Conservation (phyloP, 2,329 filamentous ascomycete species). For the Dryadomyces quercivorus region DNA sequence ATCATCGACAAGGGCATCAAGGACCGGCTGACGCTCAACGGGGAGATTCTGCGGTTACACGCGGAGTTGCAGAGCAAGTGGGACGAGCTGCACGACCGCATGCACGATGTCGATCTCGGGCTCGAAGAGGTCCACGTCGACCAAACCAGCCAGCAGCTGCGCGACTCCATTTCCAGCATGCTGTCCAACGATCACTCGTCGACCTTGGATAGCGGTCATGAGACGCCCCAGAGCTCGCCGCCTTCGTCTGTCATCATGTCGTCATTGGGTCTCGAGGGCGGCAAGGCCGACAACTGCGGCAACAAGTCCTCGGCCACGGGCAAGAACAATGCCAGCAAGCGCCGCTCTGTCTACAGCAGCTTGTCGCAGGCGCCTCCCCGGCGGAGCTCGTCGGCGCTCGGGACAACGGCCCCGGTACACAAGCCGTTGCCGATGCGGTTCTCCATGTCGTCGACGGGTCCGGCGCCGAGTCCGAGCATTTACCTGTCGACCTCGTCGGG, state of each 20-base stretch:
- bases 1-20: slow-evolving; percentile 95
- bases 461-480: not conserved
- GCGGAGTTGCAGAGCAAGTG: slow-evolving; percentile 77
- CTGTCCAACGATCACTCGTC: slow-evolving; percentile 66
- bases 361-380: slow-evolving; percentile 32
- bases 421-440: slow-evolving; percentile 26
- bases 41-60: slow-evolving; percentile 80
- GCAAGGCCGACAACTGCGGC: not conserved
- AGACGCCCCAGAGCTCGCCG: slow-evolving; percentile 57
- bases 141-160: slow-evolving; percentile 56
- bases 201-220: slow-evolving; percentile 53
- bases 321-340: slow-evolving; percentile 27
- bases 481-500: not conserved
- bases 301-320: not conserved
- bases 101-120: slow-evolving; percentile 61
- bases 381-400: slow-evolving; percentile 29
- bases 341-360: slow-evolving; percentile 35
- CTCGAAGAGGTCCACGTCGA: slow-evolving; percentile 59
- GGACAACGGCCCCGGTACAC: slow-evolving; percentile 27
- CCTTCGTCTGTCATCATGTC: slow-evolving; percentile 51
- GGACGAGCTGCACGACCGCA: slow-evolving; percentile 62
- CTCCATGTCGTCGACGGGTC: slow-evolving; percentile 1
- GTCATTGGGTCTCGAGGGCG: slow-evolving; percentile 30
- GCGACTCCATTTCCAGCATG: slow-evolving; percentile 89
- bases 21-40: slow-evolving; percentile 91